These are phyloP conservation scores for Prototheca cutis DNA, from an alignment of 163 green algal genomes.

Conservation along the genomic window DNA sequence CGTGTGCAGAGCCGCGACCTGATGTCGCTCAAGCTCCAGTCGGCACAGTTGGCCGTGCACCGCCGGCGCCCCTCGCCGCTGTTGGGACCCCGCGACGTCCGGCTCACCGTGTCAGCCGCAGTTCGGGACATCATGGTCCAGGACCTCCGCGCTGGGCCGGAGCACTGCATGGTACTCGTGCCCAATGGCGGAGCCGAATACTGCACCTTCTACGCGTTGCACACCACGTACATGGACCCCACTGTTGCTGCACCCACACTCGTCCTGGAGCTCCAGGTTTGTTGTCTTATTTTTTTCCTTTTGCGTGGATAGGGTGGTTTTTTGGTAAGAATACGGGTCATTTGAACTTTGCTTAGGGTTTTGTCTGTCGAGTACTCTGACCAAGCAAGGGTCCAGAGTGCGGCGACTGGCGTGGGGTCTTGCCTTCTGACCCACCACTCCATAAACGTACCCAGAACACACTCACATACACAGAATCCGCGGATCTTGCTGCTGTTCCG, in stretches of 20 bases:
- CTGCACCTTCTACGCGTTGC: constrained; percentile 26
- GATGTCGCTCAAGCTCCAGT: constrained; percentile 36
- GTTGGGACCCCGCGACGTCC: constrained; percentile 13
- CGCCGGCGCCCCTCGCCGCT: neutral
- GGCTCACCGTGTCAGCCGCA: constrained; percentile 17
- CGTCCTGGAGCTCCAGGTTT: constrained; percentile 29
- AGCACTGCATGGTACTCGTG: constrained; percentile 35
- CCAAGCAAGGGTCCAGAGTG: no score
- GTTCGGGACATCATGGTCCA: constrained; percentile 32
- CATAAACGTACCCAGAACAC: no score
- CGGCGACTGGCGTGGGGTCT: no score
- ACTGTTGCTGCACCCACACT: constrained; percentile 15
- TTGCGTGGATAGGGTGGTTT: no score
- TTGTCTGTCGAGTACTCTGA: no score
- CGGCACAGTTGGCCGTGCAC: constrained; percentile 15
- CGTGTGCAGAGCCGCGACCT: constrained; percentile 38
- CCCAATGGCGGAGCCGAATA: constrained; percentile 20
- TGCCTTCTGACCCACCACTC: no score
- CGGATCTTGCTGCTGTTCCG: constrained; percentile 37
- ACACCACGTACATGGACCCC: constrained; percentile 21
- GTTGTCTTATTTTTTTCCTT: no score
- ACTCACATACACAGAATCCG: constrained; percentile 21
- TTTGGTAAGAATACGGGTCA: no score
- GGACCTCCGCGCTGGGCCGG: constrained; percentile 26
- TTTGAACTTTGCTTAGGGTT: no score